phyloP scores from a whole-genome alignment of 2,329 filamentous ascomycete species.

The Cordyceps cateniannulata region DNA sequence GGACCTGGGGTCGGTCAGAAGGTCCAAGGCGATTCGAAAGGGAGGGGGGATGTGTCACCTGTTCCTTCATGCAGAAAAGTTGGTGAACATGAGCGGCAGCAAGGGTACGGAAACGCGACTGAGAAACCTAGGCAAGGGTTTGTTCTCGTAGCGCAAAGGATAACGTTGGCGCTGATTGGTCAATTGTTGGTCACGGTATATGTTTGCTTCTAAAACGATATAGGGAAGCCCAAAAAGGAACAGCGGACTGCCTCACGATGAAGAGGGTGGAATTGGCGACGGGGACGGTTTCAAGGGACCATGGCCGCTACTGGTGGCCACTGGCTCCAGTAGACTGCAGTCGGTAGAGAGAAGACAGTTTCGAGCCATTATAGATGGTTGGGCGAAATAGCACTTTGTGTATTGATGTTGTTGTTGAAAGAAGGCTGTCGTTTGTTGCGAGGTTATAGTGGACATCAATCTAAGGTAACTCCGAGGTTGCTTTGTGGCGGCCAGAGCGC shows the following conservation, averaged over 20 bases:
- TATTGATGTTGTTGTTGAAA: neutral
- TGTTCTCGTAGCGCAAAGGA: neutral
- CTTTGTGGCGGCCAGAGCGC: too few relatives aligned
- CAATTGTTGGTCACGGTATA: neutral
- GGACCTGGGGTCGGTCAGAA: neutral
- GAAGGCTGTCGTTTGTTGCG: too few relatives aligned
- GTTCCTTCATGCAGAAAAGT: conserved; percentile 7
- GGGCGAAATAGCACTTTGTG: too few relatives aligned
- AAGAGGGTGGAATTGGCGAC: neutral
- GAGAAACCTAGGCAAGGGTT: neutral
- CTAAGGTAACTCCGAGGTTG: too few relatives aligned
- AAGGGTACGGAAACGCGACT: neutral
- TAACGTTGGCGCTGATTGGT: neutral
- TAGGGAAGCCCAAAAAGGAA: neutral
- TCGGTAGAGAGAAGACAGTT: neutral
- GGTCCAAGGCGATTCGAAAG: neutral
- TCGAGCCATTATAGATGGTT: too few relatives aligned
- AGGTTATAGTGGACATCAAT: too few relatives aligned
- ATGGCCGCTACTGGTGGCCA: neutral
- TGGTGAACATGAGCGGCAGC: neutral
- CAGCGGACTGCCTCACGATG: conserved; percentile 4
- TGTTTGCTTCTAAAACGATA: neutral
- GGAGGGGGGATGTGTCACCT: neutral
- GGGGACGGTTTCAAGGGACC: conserved; percentile 9
- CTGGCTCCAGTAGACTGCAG: neutral